These are phyloP conservation scores for Jasminum sambac DNA, from an alignment of 257 asterid genomes.

Conservation along the genomic window DNA sequence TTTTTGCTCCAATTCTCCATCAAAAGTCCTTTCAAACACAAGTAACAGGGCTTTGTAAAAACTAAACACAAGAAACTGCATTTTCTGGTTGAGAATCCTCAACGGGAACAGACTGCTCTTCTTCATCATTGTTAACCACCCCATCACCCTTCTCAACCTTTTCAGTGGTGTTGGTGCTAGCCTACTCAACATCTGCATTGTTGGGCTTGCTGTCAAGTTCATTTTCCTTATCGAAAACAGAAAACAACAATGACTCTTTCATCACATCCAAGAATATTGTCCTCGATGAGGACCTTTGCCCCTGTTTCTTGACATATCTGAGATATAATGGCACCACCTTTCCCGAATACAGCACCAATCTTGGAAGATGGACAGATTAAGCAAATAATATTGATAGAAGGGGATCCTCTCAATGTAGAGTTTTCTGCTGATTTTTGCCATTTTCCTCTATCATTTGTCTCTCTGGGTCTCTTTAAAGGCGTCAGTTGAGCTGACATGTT, in stretches of 20 bases:
- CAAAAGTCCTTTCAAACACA: slow-evolving; percentile 66
- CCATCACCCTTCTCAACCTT: slow-evolving; percentile 37
- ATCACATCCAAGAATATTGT: slow-evolving; percentile 63
- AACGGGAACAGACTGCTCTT: slow-evolving; percentile 37
- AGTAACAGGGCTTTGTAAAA: slow-evolving; percentile 77
- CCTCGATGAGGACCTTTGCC: slow-evolving; percentile 70
- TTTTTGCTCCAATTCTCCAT: slow-evolving; percentile 41
- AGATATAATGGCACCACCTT: slow-evolving; percentile 58
- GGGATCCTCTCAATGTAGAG: slow-evolving; percentile 30
- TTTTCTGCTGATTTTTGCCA: slow-evolving; percentile 57
- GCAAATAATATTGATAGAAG: slow-evolving; percentile 44
- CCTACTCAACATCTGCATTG: slow-evolving; percentile 43
- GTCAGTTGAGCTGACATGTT: slow-evolving; percentile 70
- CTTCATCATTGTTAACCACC: slow-evolving; percentile 40
- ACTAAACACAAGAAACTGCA: slow-evolving; percentile 43
- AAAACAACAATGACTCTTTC: slow-evolving; percentile 70
- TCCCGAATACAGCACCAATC: slow-evolving; percentile 56
- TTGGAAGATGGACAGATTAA: slow-evolving; percentile 67
- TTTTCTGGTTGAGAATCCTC: slow-evolving; percentile 43
- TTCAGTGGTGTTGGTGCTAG: slow-evolving; percentile 35
- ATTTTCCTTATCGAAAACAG: slow-evolving; percentile 44
- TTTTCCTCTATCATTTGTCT: slow-evolving; percentile 60
- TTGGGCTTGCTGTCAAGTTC: slow-evolving; percentile 35
- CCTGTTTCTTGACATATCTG: slow-evolving; percentile 73
- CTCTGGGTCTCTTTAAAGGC: slow-evolving; percentile 73